These are phyloP conservation scores for Misopates orontium DNA, from an alignment of 257 asterid species.

Conservation along the genomic window DNA sequence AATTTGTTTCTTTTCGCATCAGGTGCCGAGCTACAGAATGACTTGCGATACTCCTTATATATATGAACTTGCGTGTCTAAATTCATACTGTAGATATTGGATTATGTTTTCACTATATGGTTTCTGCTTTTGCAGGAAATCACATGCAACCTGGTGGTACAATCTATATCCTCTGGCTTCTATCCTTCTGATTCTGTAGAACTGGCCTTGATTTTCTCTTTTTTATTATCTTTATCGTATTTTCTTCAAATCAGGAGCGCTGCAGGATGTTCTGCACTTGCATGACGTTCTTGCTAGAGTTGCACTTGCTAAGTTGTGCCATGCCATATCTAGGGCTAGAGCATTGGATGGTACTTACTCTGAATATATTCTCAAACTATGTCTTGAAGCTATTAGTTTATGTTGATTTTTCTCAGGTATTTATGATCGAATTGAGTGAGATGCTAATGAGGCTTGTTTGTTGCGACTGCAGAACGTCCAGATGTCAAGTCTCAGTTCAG, in stretches of 20 bases:
- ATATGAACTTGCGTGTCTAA: conserved; percentile 4
- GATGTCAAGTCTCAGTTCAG: conserved; percentile 84
- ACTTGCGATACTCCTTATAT: not conserved
- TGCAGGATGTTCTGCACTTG: conserved; percentile 95
- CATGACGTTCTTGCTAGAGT: conserved; percentile 99
- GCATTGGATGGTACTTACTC: conserved; percentile 79
- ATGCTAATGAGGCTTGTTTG: conserved; percentile 26
- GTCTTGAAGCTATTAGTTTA: conserved; percentile 13
- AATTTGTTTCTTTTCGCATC: conserved; percentile 11
- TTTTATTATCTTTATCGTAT: conserved; percentile 29
- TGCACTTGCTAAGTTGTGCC: conserved; percentile 94
- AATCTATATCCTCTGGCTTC: conserved; percentile 33
- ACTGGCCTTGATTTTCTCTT: conserved; percentile 32
- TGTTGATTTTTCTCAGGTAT: conserved; percentile 1
- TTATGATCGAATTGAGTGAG: conserved; percentile 18
- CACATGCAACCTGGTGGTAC: conserved; percentile 92
- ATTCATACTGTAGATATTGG: not conserved
- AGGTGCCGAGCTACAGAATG: conserved; percentile 16
- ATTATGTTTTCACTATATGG: conserved; percentile 28
- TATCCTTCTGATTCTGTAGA: conserved; percentile 16
- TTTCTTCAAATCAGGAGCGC: conserved; percentile 75
- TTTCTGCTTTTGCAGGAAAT: conserved; percentile 69
- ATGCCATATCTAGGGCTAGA: conserved; percentile 85
- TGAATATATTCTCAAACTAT: conserved; percentile 5
- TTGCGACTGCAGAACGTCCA: conserved; percentile 66